Evolutionary conservation across 129 eudicot species (phyloP).

Genomic region (Heracleum sosnowskyi): DNA sequence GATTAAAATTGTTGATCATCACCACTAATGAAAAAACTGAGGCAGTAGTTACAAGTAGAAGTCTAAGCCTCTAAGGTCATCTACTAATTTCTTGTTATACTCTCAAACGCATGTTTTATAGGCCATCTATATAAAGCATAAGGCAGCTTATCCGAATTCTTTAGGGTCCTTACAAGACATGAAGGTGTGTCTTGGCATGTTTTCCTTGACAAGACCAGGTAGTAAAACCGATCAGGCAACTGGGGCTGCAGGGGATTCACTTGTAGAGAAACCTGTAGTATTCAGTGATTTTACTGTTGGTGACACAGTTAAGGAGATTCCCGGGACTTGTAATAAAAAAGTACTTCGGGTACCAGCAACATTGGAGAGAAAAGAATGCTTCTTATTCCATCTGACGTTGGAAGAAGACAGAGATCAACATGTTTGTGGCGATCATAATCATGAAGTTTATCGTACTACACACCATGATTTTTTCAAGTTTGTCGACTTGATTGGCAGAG

Average conservation of each 20-base stretch:
- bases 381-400: slow-evolving; percentile 53
- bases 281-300: slow-evolving; percentile 46
- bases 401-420: slow-evolving; percentile 39
- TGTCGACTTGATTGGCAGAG: slow-evolving; percentile 41
- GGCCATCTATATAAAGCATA: not conserved
- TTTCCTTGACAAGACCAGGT: not conserved
- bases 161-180: not conserved
- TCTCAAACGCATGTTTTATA: not conserved
- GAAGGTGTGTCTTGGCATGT: not conserved
- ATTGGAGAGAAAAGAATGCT: slow-evolving; percentile 45
- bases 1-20: not conserved
- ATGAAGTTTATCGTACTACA: slow-evolving; percentile 31
- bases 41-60: not conserved
- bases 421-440: slow-evolving; percentile 23
- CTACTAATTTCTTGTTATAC: not conserved
- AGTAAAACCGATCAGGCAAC: not conserved
- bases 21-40: not conserved
- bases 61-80: not conserved
- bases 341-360: slow-evolving; percentile 78
- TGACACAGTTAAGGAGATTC: slow-evolving; percentile 29
- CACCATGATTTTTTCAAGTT: slow-evolving; percentile 65
- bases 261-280: slow-evolving; percentile 26
- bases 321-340: slow-evolving; percentile 31
- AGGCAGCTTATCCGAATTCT: not conserved
- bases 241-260: slow-evolving; percentile 17